Percentiles rank a stretch among this genome's conserved stretches.
Evolutionary conservation across 2,329 filamentous ascomycete species (phyloP).

Genomic region (Neophaeococcomyces mojaviensis): DNA sequence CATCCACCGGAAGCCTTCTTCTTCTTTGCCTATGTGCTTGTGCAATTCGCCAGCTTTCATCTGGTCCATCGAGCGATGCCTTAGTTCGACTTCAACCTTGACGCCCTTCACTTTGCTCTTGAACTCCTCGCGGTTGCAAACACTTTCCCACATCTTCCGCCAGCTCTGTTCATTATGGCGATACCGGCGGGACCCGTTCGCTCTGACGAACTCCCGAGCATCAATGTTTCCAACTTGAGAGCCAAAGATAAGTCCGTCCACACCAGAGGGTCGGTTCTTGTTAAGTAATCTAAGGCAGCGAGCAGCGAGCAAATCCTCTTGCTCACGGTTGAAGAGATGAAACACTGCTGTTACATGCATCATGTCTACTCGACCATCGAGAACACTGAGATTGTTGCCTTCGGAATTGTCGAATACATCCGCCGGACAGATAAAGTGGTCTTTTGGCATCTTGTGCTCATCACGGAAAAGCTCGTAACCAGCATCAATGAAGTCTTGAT

Average conservation of each 20-base stretch:
- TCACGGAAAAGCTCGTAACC: conserved; percentile 39
- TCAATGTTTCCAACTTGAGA: conserved; percentile 21
- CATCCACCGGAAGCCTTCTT: conserved; percentile 20
- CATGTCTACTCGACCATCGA: conserved; percentile 26
- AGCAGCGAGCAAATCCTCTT: conserved; percentile 25
- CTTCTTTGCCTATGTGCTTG: conserved; percentile 5
- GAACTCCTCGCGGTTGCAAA: conserved; percentile 32
- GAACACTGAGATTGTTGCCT: conserved; percentile 11
- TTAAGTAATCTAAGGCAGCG: conserved; percentile 18
- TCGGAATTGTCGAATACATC: conserved; percentile 23
- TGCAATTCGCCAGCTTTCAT: neutral
- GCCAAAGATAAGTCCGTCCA: conserved; percentile 17
- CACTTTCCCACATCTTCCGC: conserved; percentile 48
- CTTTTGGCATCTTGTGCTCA: conserved; percentile 25
- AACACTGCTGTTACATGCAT: conserved; percentile 34
- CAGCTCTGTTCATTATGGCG: conserved; percentile 41
- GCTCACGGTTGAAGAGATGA: conserved; percentile 34
- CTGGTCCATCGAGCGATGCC: neutral
- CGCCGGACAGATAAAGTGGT: conserved; percentile 32
- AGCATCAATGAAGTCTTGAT: conserved; percentile 32
- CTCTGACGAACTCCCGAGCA: conserved; percentile 14
- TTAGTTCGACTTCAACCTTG: conserved; percentile 17
- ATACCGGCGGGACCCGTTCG: conserved; percentile 14
- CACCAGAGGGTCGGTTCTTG: conserved; percentile 6
- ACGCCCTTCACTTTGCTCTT: conserved; percentile 19